Percentiles rank a stretch among this genome's conserved stretches.
Conservation (phyloP, 495 filamentous ascomycete genomes). For the Aspergillus leporis region DNA sequence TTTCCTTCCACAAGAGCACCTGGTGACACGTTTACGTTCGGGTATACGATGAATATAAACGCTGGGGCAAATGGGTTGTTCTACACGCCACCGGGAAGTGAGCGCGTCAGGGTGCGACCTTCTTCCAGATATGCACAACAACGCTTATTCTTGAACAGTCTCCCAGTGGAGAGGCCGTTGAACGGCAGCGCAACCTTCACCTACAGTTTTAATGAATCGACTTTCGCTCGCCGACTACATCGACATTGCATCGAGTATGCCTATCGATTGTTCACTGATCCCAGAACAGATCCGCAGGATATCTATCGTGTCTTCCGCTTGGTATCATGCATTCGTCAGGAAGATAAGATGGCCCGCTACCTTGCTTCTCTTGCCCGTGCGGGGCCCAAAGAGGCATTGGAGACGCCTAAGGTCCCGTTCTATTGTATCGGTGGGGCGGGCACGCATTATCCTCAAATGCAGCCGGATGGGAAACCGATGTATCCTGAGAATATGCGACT, state of each 20-base stretch:
- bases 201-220: conserved; percentile 52
- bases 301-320: conserved; percentile 65
- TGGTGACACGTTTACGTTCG: not conserved
- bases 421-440: conserved; percentile 64
- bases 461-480: conserved; percentile 29
- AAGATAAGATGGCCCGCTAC: conserved; percentile 46
- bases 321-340: conserved; percentile 54
- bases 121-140: not conserved
- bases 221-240: conserved; percentile 70
- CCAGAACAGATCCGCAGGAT: conserved; percentile 46
- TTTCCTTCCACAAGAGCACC: not conserved
- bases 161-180: conserved; percentile 11
- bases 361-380: conserved; percentile 33
- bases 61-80: not conserved
- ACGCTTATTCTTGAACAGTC: not conserved
- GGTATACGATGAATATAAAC: conserved; percentile 5
- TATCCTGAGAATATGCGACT: conserved; percentile 32
- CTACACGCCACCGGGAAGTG: not conserved
- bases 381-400: conserved; percentile 31
- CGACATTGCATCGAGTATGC: conserved; percentile 63
- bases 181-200: conserved; percentile 8
- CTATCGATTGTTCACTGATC: conserved; percentile 55
- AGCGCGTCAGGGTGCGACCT: not conserved
- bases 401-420: conserved; percentile 26
- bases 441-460: conserved; percentile 53